phyloP scores from a whole-genome alignment of 257 asterid species.

The Solanum piurae region DNA sequence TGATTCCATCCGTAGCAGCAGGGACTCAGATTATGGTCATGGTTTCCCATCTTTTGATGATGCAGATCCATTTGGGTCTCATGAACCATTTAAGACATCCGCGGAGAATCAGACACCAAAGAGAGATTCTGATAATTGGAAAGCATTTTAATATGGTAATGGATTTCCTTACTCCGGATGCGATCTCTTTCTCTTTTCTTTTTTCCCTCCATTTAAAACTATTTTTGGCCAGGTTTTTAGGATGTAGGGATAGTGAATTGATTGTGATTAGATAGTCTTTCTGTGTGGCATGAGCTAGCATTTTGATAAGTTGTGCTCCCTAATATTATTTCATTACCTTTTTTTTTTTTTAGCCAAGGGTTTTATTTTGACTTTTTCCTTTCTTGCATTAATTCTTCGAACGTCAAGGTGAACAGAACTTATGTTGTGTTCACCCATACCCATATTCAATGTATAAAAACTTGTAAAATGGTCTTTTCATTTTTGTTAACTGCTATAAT shows the following conservation, averaged over 20 bases:
- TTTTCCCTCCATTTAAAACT: not conserved
- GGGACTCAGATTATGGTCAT: constrained; percentile 55
- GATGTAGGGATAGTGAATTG: not conserved
- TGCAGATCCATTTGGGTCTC: constrained; percentile 69
- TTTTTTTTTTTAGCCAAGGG: not conserved
- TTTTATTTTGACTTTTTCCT: not conserved
- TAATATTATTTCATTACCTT: not conserved
- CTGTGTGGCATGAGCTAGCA: not conserved
- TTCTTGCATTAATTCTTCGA: not conserved
- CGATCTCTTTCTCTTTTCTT: not conserved
- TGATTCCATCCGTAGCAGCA: constrained; percentile 50
- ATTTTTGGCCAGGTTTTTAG: not conserved
- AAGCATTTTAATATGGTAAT: constrained; percentile 45
- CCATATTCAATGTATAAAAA: constrained; percentile 10
- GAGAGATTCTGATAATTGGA: constrained; percentile 70
- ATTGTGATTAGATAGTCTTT: not conserved
- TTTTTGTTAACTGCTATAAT: not conserved
- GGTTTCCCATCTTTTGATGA: constrained; percentile 75
- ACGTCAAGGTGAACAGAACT: not conserved
- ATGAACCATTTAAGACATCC: constrained; percentile 53
- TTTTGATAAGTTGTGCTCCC: not conserved
- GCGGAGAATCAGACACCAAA: constrained; percentile 55
- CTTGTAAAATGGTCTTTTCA: constrained; percentile 11
- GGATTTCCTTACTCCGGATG: not conserved
- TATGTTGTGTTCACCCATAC: constrained; percentile 5